A percentile compares a stretch with the other conserved stretches of the same genome.
Evolutionary conservation across 1,284 basidiomycete species (phyloP).

Genomic region (Volvariella volvacea): DNA sequence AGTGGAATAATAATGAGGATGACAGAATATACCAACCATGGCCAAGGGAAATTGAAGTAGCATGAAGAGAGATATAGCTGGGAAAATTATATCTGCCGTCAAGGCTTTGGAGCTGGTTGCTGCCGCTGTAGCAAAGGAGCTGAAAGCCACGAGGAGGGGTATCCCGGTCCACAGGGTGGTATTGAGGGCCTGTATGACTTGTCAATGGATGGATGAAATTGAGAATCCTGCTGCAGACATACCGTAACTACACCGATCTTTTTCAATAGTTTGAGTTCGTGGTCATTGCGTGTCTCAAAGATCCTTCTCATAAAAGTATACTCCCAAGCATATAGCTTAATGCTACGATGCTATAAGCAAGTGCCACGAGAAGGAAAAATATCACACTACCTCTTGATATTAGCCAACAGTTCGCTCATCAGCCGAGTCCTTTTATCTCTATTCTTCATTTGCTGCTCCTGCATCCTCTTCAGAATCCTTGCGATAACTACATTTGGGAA

Average conservation of each 20-base stretch:
- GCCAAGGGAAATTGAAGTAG: conserved; percentile 84
- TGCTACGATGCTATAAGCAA: conserved; percentile 29
- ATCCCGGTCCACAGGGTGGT: conserved; percentile 62
- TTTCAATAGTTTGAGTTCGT: conserved; percentile 76
- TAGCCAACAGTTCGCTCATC: conserved; percentile 81
- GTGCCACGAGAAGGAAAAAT: conserved; percentile 1
- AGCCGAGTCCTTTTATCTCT: conserved; percentile 70
- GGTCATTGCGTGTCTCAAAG: conserved; percentile 74
- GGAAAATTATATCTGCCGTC: conserved; percentile 91
- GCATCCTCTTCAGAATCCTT: conserved; percentile 70
- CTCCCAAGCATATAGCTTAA: conserved; percentile 86
- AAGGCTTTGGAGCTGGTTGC: conserved; percentile 63
- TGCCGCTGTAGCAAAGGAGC: conserved; percentile 81
- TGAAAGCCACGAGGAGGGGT: conserved; percentile 79
- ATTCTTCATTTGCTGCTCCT: conserved; percentile 89
- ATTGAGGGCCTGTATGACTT: conserved; percentile 42
- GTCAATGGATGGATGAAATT: neutral
- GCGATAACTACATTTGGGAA: conserved; percentile 46
- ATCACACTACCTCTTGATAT: conserved; percentile 70
- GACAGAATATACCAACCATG: conserved; percentile 45
- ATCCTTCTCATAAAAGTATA: conserved; percentile 77
- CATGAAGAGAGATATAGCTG: conserved; percentile 90
- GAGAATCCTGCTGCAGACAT: too few relatives aligned
- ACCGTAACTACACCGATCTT: conserved; percentile 76
- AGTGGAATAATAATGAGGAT: conserved; percentile 3